Evolutionary conservation across 495 filamentous ascomycete species (phyloP), one percentile per base, ranked within the genome.

Genomic region (Cudoniella acicularis): DNA sequence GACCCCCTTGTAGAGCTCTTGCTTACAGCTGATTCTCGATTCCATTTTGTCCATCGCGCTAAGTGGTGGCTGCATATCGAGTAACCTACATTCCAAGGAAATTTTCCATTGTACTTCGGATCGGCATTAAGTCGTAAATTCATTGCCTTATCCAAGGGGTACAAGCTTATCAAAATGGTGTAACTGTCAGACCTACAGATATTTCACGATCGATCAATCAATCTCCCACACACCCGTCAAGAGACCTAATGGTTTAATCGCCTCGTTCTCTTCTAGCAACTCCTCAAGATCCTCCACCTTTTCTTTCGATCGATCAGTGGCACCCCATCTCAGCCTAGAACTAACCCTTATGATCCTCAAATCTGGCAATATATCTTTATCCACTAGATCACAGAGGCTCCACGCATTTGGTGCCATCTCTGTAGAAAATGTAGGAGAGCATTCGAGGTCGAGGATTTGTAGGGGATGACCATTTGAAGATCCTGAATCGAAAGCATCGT

Each of bases 251-350:
- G 65, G 64, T 1, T 48, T 49, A 18, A 64, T 64, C 54, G 45
- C 52, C 41, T 69, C 70, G 45, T 61, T 62, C 20, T 59, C 64
- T 49, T 73, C 72, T 26, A 77, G 47, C 41, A 75, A 49, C 3
- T 75, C 74, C n/a, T 60, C 64, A 9, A 77, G 56, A 66, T 76
- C 74, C 42, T 40, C 59, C 41, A 72, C 60, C 62, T 67, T 62
- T 22, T 24, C 20, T 30, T 48, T 42, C 2, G 52, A 41, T 20
- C 52, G 51, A 46, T 56, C 27, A 18, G 60, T 64, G 0, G 62
- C 66, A 10, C 47, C 55, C 74, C 74, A 76, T 18, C 64, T 66
- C 10, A 77, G 57, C 23, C 62, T 63, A 22, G 57, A 60, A 51
- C 62, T 70, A 3, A 74, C 71, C n/a, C 72, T 59, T 13, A 77